Base-by-base conservation (phyloP, 208 protist species). In the Crithidia bombi region DNA sequence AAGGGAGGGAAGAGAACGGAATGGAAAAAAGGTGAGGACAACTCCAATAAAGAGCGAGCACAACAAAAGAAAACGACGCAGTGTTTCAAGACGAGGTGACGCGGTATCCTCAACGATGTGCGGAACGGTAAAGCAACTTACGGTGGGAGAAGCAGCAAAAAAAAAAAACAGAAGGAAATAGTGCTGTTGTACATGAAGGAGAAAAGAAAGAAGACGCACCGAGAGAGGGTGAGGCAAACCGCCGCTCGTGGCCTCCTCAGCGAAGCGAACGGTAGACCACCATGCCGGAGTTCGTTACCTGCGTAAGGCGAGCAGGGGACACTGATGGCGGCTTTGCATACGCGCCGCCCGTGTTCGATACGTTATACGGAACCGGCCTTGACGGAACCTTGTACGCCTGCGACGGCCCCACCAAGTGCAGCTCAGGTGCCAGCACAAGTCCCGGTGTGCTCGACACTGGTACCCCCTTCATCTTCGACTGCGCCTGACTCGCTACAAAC, bases 341-440 rank as follows among this genome's bases (percentile, higher is more conserved):
- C 23, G 67, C 55, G 65, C 44, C 61, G 0, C 14, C 33, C 33
- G 46, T 26, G 23, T 21, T n/a, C n/a, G 46, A 56, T 12, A 77
- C 50, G 15, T 81, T 82, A 69, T 96, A 96, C 17, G 91, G 88
- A n/a, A 94, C 74, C 7, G 87, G 85, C 3, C 79, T 81, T 5
- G 80, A 74, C 21, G 87, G 74, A 15, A 96, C 85, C 54, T 81
- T 86, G 47, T 79, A 72, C 32, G 79, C 56, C 43, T 78, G 51
- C 43, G 67, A 75, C 10, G 82, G 52, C 0, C 86, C 85, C 28
- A 89, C 78, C 26, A 86, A 66, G 33, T 83, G 75, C 50, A 96
- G 63, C 46, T 96, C 87, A 0, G 91, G 91, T 9, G 82, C 87
- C 11, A 96, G 70, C 21, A 86, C 47, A 5, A 96, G 76, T 6